Conservation (phyloP, 2,329 filamentous ascomycete genomes). For the Apiospora pterosperma region DNA sequence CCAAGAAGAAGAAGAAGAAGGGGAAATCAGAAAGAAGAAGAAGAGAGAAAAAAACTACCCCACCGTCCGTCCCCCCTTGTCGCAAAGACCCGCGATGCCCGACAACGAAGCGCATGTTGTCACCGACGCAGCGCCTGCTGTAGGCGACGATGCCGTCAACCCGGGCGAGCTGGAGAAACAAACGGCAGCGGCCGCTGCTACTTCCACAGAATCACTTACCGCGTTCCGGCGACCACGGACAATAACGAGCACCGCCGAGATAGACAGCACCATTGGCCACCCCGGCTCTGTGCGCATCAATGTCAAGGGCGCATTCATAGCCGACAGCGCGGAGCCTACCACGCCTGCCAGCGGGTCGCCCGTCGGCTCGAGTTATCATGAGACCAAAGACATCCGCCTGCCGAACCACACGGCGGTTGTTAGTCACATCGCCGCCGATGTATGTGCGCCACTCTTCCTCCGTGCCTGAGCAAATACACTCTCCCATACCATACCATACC, state of each 20-base stretch:
- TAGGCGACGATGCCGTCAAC: not conserved
- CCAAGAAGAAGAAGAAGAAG: too few species aligned
- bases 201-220: slow-evolving; percentile 7
- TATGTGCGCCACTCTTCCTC: slow-evolving; percentile 44
- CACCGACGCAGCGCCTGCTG: not conserved
- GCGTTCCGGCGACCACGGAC: slow-evolving; percentile 30
- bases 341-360: slow-evolving; percentile 48
- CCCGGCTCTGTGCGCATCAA: slow-evolving; percentile 86
- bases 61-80: not conserved
- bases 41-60: not conserved
- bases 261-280: slow-evolving; percentile 58
- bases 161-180: not conserved
- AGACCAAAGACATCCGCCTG: slow-evolving; percentile 90
- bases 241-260: slow-evolving; percentile 51
- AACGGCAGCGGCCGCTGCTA: not conserved
- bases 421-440: slow-evolving; percentile 95
- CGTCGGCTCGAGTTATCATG: slow-evolving; percentile 42
- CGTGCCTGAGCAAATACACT: not conserved
- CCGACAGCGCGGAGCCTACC: slow-evolving; percentile 68
- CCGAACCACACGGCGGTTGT: slow-evolving; percentile 94
- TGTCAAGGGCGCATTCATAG: slow-evolving; percentile 93
- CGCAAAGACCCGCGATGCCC: slow-evolving; percentile 1
- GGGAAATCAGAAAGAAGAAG: too few species aligned
- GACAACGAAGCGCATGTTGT: not conserved
- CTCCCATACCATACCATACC: not conserved